Base-by-base conservation (phyloP, 768 basidiomycete genomes). In the Tylopilus intermedius region DNA sequence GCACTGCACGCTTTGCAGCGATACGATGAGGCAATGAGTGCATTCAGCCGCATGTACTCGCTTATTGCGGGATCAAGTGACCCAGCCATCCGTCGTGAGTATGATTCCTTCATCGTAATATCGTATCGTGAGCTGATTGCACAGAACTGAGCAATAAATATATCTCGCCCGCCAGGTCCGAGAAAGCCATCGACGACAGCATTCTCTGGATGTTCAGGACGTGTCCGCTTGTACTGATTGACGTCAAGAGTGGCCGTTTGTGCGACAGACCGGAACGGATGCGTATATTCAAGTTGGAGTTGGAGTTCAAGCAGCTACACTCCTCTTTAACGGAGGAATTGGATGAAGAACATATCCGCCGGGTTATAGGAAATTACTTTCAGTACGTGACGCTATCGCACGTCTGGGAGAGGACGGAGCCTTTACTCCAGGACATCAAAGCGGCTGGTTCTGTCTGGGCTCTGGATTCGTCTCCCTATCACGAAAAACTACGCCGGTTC, bases 381-480 rank as follows among this genome's bases (percentile, higher is more conserved):
- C 32, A 40, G 44, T 59, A 55, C 29, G 53, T 55, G 29, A 55
- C 44, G 21, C 27, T 59, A 3, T 59, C 58, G 9, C 58, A 59
- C 13, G 48, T 52, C 5, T 59, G 58, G 58, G 22, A 49, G 4
- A 55, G 55, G 11, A 14, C 44, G 1, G 59, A 60, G 15, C 54
- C 55, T 1, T 22, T n/a, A 14, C 53, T 56, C 21, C 29, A 56
- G 32, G 59, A 57, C 5, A 35, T 60, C 32, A 21, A 37, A 3
- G n/a, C 7, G 5, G 50, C 13, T 2, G 39, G 50, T 35, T 44
- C 48, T 1, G 49, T 60, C 9, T 60, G 39, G 54, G 11, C 45
- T 1, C 49, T 60, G 2, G 55, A 43, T 4, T 35, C 52, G 4
- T 54, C 58, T 0, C 39, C 26, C 1, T 21, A 24, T 4, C 50